Evolutionary conservation across 805 yeast genomes (phyloP), one percentile per base, ranked within the genome.

Genomic region (Starmerella khaoyaiensis): DNA sequence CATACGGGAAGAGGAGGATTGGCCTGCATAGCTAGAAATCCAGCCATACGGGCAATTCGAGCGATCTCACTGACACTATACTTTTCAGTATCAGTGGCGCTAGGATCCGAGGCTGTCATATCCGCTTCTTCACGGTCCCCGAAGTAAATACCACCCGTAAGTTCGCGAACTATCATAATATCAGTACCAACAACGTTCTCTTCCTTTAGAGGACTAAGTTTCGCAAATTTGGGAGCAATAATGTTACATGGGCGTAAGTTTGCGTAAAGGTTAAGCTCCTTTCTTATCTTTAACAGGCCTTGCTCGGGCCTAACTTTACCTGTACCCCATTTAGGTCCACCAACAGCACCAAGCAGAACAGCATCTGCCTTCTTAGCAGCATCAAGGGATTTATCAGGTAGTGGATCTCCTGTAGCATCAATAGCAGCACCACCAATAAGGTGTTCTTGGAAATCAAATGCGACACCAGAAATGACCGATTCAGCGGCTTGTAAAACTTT

Each of bases 271-370:
- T 79, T 80, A 57, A 90, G 72, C 60, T 84, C 97, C 61, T 90
- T 90, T 63, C 98, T 75, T 60, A 90, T 87, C 65, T 86, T 72
- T 48, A 90, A 70, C 49, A 90, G 70, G 42, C 98, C 98, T 63
- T 83, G 97, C 61, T 90, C 98, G 36, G 98, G 98, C 65, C 98
- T 76, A 32, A 87, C 97, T 10, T 69, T 56, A 35, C 96, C 96
- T 20, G 96, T 81, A 25, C 97, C 97, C 98, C 98, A 90, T 64
- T 90, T 90, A 44, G 98, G 98, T 23, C 98, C 98, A 46, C 98
- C 98, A 23, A 90, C 98, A 7, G 98, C 95, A 49, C 98, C 98
- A 40, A 90, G 68, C 48, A 90, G 65, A n/a, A 90, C 94, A 19
- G 97, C 98, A 57, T 87, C 93, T 1, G 97, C 78, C 31, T 64